These are phyloP conservation scores for Monilinia fructicola DNA, from an alignment of 2,329 filamentous ascomycete genomes.

Conservation along the genomic window DNA sequence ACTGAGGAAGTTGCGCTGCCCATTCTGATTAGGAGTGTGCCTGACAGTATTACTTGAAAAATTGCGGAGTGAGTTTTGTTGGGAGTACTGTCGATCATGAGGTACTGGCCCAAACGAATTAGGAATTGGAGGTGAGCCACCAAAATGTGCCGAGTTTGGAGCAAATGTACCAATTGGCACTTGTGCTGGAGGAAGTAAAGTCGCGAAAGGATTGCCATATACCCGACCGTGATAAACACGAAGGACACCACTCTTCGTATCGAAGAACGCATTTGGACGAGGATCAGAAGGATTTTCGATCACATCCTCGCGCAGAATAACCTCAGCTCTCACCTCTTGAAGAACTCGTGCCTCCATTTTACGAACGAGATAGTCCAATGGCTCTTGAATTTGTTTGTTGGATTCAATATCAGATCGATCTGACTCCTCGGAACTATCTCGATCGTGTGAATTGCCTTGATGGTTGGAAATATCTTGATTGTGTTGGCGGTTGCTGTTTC, in stretches of 20 bases:
- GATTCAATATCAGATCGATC: background rate
- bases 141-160: conserved; percentile 34
- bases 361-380: background rate
- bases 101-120: background rate
- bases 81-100: conserved; percentile 13
- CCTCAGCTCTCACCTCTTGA: conserved; percentile 21
- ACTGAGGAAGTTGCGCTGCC: conserved; percentile 7
- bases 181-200: conserved; percentile 48
- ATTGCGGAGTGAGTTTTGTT: background rate
- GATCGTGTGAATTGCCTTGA: background rate
- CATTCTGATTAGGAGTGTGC: conserved; percentile 9
- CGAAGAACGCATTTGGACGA: conserved; percentile 59
- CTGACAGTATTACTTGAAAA: conserved; percentile 1
- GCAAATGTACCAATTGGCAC: conserved; percentile 45
- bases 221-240: conserved; percentile 58
- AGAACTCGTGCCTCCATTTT: conserved; percentile 20
- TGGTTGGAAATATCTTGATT: conserved; percentile 4
- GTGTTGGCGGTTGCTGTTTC: conserved; percentile 1
- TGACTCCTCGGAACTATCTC: conserved; percentile 7
- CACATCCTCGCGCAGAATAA: conserved; percentile 50
- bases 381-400: background rate
- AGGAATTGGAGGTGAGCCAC: conserved; percentile 35
- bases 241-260: conserved; percentile 52
- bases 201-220: conserved; percentile 52
- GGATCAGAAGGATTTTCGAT: conserved; percentile 54